Conservation (phyloP, 495 filamentous ascomycete species). For the Hypomontagnella submonticulosa region DNA sequence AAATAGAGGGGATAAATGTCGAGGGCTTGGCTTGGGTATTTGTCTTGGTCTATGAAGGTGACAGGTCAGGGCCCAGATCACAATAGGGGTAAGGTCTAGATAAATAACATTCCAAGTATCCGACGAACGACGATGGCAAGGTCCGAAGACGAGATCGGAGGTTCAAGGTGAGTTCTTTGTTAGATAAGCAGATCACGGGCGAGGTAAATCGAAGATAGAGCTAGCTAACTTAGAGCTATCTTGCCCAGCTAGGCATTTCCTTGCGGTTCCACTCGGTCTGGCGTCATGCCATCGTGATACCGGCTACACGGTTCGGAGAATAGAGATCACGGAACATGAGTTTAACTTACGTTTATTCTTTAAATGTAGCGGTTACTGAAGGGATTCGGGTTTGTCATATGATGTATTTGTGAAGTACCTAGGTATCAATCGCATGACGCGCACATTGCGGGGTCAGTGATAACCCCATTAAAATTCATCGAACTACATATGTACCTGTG, state of each 20-base stretch:
- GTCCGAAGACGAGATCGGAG: conserved; percentile 36
- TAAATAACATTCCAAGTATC: conserved; percentile 18
- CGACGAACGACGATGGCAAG: conserved; percentile 32
- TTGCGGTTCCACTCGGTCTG: conserved; percentile 24
- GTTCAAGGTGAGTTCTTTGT: conserved; percentile 23
- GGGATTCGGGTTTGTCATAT: conserved; percentile 21
- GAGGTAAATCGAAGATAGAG: conserved; percentile 14
- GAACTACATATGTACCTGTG: no score
- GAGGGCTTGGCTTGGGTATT: neutral
- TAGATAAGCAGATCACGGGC: conserved; percentile 38
- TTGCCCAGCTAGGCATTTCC: conserved; percentile 32
- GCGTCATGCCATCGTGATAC: conserved; percentile 26
- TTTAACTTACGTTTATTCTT: conserved; percentile 31
- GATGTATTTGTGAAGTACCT: conserved; percentile 16
- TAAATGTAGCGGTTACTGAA: neutral
- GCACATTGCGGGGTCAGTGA: conserved; percentile 28
- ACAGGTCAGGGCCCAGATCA: conserved; percentile 20
- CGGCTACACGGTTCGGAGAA: conserved; percentile 9
- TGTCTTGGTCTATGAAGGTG: neutral
- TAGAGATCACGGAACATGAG: conserved; percentile 11
- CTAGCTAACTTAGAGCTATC: conserved; percentile 16
- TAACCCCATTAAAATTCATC: no score
- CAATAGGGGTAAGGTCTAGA: conserved; percentile 10
- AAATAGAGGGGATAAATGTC: neutral
- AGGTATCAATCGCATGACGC: conserved; percentile 17